Base-by-base conservation (phyloP, 2,329 filamentous ascomycete species). In the Sarocladium brachiariae region DNA sequence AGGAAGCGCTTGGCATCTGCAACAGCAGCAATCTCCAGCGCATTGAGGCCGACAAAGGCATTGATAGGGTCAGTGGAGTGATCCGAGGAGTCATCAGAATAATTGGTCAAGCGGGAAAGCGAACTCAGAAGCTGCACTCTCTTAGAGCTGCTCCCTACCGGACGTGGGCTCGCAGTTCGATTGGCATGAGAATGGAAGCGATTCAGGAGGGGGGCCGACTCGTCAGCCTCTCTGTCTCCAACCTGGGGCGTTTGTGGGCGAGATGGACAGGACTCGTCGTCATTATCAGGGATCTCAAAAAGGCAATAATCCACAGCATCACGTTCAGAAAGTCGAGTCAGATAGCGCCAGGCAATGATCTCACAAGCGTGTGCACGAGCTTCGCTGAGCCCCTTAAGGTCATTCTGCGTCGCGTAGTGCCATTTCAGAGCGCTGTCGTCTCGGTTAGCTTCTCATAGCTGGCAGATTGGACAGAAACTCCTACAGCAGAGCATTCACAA, bases 1-100 rank as follows among this genome's bases (percentile, higher is more conserved):
- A 95, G 76, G 58, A 95, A 95, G 41, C 86, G 86, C 69, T 95
- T 95, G 25, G 88, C 87, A 52, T 87, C 78, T 11, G 85, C 85
- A 18, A 95, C 82, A 41, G 86, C 84, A 23, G 89, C 89, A 59
- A 95, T 91, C 63, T 95, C 89, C 14, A 97, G 75, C 2, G 89
- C 89, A 63, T 93, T 96, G 45, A 96, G 74, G 16, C 85, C 83
- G 31, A 83, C 81, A 63, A 95, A 95, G 1, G 83, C 79, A 0
- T 80, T 77, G 0, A 85, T 86, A 24, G 86, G 81, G 47, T 87
- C 80, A 4, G 72, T 68, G 3, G 78, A 73, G 3, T 73, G 71
- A 1, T 65, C 61, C 5, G 63, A 55, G 18, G 69, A 66, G 45
- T 70, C 69, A 37, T 65, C 63, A 21, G 58, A 58, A 16, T 62